These are phyloP conservation scores for Syncephalastrum monosporum DNA, from an alignment of 371 early-diverging fungal species.

Conservation along the genomic window DNA sequence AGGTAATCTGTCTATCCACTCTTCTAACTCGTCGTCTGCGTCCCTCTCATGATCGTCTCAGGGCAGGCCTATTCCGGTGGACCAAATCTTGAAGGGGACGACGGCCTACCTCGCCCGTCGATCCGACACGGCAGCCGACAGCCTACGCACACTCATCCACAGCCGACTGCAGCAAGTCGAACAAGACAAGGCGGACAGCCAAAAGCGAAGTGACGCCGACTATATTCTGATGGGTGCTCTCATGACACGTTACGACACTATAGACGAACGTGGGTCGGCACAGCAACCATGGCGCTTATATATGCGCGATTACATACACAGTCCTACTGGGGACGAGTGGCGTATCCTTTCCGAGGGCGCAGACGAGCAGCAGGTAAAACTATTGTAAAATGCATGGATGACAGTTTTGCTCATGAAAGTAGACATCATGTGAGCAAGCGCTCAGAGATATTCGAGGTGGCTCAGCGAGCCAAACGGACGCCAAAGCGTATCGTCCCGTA, in stretches of 20 bases:
- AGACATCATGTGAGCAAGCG: too few species aligned
- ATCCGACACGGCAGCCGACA: constrained; percentile 5
- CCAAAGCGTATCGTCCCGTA: constrained; percentile 32
- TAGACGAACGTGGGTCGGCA: constrained; percentile 5
- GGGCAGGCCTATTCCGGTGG: constrained; percentile 11
- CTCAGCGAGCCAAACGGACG: too few species aligned
- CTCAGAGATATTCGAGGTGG: too few species aligned
- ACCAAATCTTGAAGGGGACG: constrained; percentile 12
- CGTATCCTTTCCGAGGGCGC: constrained; percentile 21
- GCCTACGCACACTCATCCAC: constrained; percentile 8
- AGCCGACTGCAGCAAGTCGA: constrained; percentile 21
- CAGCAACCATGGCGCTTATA: constrained; percentile 36
- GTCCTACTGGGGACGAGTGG: constrained; percentile 31
- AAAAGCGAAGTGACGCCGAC: constrained; percentile 16
- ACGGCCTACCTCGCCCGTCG: constrained; percentile 10
- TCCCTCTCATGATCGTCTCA: neutral
- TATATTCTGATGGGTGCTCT: constrained; percentile 40
- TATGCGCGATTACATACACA: constrained; percentile 34
- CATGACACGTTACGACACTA: constrained; percentile 31
- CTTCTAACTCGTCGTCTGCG: too few species aligned
- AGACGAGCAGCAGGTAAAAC: constrained; percentile 1
- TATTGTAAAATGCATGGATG: constrained; percentile 2
- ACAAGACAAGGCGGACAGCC: constrained; percentile 6
- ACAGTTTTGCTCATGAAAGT: too few species aligned
- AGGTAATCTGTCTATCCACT: constrained; percentile 1